These are phyloP conservation scores for Phytopythium cucurbitacearum DNA, from an alignment of 352 stramenopile species.

Conservation along the genomic window DNA sequence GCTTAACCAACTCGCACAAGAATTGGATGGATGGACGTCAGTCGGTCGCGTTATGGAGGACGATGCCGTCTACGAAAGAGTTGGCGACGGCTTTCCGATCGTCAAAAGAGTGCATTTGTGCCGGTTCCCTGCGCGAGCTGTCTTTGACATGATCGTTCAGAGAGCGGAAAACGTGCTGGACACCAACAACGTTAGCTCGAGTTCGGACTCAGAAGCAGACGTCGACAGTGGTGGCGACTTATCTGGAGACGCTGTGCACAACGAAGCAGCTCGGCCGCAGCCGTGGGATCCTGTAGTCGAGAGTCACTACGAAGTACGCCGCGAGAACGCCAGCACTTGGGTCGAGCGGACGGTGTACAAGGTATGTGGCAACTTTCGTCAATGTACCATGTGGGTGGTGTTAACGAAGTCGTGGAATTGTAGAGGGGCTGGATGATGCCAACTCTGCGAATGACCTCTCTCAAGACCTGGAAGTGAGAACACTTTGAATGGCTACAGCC, in stretches of 20 bases:
- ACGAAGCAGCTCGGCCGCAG: neutral
- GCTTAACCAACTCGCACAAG: slow-evolving; percentile 37
- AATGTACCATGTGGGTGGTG: neutral
- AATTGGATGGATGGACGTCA: slow-evolving; percentile 30
- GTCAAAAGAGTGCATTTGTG: slow-evolving; percentile 60
- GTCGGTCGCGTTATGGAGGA: slow-evolving; percentile 28
- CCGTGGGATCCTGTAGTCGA: slow-evolving; percentile 42
- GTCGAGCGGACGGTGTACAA: slow-evolving; percentile 57
- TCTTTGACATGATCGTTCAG: slow-evolving; percentile 65
- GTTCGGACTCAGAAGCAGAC: too few species aligned
- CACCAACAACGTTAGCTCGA: too few species aligned
- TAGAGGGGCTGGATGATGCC: slow-evolving; percentile 25
- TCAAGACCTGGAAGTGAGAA: slow-evolving; percentile 71
- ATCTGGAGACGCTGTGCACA: too few species aligned
- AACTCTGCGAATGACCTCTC: slow-evolving; percentile 47
- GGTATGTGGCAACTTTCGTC: slow-evolving; percentile 7
- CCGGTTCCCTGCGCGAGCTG: slow-evolving; percentile 55
- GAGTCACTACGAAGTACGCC: slow-evolving; percentile 35
- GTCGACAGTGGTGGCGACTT: too few species aligned
- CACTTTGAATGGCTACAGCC: neutral
- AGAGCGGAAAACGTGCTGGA: neutral
- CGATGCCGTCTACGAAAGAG: slow-evolving; percentile 54
- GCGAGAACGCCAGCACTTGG: slow-evolving; percentile 48
- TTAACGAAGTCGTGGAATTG: neutral
- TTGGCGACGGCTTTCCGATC: slow-evolving; percentile 55